These are phyloP conservation scores for Cephalotrichum gorgonifer DNA, from an alignment of 2,329 filamentous ascomycete species.

Conservation along the genomic window DNA sequence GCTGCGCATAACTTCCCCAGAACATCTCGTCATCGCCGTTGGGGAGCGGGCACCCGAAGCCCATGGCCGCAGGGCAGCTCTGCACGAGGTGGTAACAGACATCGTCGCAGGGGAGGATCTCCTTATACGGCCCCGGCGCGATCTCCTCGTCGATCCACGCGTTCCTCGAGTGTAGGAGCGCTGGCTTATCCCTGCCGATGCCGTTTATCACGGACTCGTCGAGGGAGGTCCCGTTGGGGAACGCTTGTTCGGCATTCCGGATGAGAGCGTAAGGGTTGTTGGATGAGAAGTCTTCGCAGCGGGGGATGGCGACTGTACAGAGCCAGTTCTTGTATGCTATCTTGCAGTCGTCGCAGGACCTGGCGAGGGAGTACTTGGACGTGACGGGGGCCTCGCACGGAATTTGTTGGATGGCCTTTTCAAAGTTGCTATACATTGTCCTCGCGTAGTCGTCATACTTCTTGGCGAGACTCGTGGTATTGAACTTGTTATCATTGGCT, in stretches of 20 bases:
- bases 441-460: constrained; percentile 72
- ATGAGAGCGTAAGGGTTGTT: constrained; percentile 29
- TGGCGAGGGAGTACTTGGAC: constrained; percentile 71
- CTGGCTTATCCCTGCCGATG: constrained; percentile 13
- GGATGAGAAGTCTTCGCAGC: constrained; percentile 74
- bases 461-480: constrained; percentile 50
- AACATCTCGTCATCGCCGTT: constrained; percentile 20
- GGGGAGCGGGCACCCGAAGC: constrained; percentile 61
- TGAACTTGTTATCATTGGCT: constrained; percentile 56
- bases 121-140: constrained; percentile 82
- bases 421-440: constrained; percentile 64
- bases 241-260: constrained; percentile 62
- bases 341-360: constrained; percentile 65
- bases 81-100: constrained; percentile 79
- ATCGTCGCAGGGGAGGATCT: constrained; percentile 79
- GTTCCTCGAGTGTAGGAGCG: constrained; percentile 54
- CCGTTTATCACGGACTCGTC: constrained; percentile 20
- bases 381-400: constrained; percentile 69
- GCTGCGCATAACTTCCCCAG: constrained; percentile 22
- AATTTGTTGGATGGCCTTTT: constrained; percentile 71
- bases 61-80: constrained; percentile 68
- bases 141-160: constrained; percentile 60
- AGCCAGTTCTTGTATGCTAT: constrained; percentile 88
- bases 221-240: constrained; percentile 56
- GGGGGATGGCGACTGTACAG: constrained; percentile 84